Conservation (phyloP, 768 basidiomycete genomes). For the Cystofilobasidium capitatum region DNA sequence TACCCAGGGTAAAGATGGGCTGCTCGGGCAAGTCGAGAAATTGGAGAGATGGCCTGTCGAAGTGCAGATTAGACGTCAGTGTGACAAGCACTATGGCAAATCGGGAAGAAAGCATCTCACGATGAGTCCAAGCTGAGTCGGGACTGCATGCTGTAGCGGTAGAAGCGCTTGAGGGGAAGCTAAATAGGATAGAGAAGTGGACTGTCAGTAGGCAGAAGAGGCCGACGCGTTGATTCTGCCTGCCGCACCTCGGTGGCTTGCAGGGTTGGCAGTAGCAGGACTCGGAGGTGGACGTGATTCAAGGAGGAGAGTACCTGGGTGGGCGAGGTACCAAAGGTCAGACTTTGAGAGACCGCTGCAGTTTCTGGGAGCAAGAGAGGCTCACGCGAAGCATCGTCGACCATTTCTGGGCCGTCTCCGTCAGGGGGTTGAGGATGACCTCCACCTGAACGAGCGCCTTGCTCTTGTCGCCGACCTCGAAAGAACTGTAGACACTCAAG, state of each 20-base stretch:
- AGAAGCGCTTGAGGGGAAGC: constrained; percentile 88
- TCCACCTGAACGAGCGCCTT: constrained; percentile 62
- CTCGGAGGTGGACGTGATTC: constrained; percentile 47
- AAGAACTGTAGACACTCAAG: constrained; percentile 46
- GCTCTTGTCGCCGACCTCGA: constrained; percentile 57
- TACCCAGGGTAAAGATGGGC: constrained; percentile 84
- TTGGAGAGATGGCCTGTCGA: constrained; percentile 38
- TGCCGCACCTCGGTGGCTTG: constrained; percentile 59
- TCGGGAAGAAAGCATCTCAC: constrained; percentile 43
- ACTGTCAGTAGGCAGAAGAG: too few relatives aligned
- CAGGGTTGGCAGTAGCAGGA: constrained; percentile 65
- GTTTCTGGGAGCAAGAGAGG: constrained; percentile 1
- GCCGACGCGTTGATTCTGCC: too few relatives aligned
- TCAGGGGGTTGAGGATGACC: constrained; percentile 72
- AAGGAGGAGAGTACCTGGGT: constrained; percentile 42
- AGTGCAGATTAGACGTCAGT: not conserved
- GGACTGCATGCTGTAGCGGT: constrained; percentile 61
- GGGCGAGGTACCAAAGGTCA: constrained; percentile 56
- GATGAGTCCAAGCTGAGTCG: constrained; percentile 58
- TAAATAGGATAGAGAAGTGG: too few relatives aligned
- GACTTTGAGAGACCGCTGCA: constrained; percentile 17
- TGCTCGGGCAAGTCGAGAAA: constrained; percentile 70
- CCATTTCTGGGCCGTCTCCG: constrained; percentile 77
- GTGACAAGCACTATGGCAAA: not conserved
- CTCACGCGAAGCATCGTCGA: constrained; percentile 63